Conservation (phyloP, 768 basidiomycete genomes). For the Candolleomyces aberdarensis region DNA sequence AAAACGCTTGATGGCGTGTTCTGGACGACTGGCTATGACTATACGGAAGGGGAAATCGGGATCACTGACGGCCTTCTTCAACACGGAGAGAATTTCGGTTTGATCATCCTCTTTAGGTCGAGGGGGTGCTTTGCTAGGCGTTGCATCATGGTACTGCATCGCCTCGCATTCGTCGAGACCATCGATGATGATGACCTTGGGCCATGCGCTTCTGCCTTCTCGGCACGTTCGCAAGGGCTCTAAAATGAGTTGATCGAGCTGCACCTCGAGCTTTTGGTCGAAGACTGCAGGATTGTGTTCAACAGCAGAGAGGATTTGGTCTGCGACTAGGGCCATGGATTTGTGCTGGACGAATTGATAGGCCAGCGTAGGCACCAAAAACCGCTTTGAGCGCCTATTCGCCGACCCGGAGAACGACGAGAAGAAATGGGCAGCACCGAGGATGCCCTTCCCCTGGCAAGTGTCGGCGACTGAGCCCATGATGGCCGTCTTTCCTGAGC, state of each 20-base stretch:
- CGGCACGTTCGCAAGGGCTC: neutral
- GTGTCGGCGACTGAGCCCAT: slow-evolving; percentile 4
- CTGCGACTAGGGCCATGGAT: neutral
- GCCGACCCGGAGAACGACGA: neutral
- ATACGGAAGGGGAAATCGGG: neutral
- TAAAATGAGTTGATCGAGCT: neutral
- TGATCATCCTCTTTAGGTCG: neutral
- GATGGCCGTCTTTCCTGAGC: slow-evolving; percentile 7
- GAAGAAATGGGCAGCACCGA: slow-evolving; percentile 8
- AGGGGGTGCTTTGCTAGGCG: too few relatives aligned
- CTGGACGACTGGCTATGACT: neutral
- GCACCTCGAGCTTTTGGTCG: neutral
- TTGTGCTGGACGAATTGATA: neutral
- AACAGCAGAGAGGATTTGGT: neutral
- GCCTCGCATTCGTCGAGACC: neutral
- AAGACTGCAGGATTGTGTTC: neutral
- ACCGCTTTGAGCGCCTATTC: neutral
- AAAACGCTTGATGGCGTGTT: neutral
- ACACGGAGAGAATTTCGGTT: neutral
- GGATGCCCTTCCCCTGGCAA: neutral
- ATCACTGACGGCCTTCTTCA: neutral
- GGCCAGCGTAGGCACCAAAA: neutral
- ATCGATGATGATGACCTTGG: neutral
- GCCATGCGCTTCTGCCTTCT: neutral
- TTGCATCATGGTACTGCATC: neutral